phyloP scores from a whole-genome alignment of 2,329 filamentous ascomycete species.

The Epichloe festucae region DNA sequence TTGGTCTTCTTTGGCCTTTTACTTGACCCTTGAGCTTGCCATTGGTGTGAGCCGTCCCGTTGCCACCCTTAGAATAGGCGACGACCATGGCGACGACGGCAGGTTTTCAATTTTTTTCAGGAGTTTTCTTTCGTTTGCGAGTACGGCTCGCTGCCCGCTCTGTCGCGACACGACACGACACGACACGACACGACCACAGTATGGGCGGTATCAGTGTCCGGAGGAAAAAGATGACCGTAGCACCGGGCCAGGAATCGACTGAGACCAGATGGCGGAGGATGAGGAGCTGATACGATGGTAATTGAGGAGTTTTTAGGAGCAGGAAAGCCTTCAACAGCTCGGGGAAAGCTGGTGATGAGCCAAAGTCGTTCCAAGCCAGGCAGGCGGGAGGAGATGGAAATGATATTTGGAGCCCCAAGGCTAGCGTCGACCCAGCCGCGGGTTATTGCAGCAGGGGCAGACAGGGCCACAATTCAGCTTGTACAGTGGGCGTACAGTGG shows the following conservation, averaged over 20 bases:
- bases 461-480: background rate
- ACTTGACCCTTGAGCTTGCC: constrained; percentile 20
- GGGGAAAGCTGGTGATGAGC: background rate
- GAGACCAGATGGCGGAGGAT: background rate
- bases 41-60: constrained; percentile 25
- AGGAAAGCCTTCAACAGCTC: constrained; percentile 1
- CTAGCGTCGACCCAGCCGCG: background rate
- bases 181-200: too few species aligned
- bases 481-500: background rate
- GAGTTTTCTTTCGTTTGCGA: background rate
- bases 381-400: background rate
- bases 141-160: background rate
- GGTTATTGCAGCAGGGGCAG: background rate
- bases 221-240: background rate
- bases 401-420: background rate
- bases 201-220: background rate
- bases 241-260: background rate
- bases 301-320: background rate
- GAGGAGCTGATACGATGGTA: background rate
- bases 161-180: background rate
- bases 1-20: constrained; percentile 10
- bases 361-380: background rate
- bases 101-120: background rate
- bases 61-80: constrained; percentile 24
- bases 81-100: constrained; percentile 14